A percentile compares a stretch with the other conserved stretches of the same genome.
Evolutionary conservation across 108 stramenopile species (phyloP).

Genomic region (Conticribra guillardii): DNA sequence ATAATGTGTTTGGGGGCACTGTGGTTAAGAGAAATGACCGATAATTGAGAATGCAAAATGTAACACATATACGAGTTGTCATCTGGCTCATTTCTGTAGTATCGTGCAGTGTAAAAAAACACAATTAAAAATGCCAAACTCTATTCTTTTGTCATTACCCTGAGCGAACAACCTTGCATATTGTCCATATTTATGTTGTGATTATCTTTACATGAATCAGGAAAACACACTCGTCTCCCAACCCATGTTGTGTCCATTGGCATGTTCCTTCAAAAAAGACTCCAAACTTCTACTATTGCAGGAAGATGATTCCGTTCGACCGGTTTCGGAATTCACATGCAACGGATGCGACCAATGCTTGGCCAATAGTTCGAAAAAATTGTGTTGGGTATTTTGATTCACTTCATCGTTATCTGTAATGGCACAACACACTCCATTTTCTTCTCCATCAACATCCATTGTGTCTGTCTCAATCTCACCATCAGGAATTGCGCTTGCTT

Average conservation of each 20-base stretch:
- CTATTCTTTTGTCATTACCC: too few species aligned
- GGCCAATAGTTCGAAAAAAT: slow-evolving; percentile 41
- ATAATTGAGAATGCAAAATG: too few species aligned
- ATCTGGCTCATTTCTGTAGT: too few species aligned
- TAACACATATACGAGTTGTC: too few species aligned
- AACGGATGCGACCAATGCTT: slow-evolving; percentile 21
- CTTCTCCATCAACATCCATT: not conserved
- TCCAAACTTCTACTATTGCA: slow-evolving; percentile 13
- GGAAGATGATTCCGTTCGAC: not conserved
- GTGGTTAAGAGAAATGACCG: too few species aligned
- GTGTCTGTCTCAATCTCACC: slow-evolving; percentile 32
- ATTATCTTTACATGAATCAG: too few species aligned
- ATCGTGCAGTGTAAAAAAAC: too few species aligned
- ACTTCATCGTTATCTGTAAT: slow-evolving; percentile 33
- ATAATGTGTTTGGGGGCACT: too few species aligned
- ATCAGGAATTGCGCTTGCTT: slow-evolving; percentile 6
- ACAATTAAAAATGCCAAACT: too few species aligned
- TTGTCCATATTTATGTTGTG: too few species aligned
- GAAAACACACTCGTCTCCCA: slow-evolving; percentile 5
- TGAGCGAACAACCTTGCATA: too few species aligned
- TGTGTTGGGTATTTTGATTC: slow-evolving; percentile 31
- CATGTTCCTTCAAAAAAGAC: slow-evolving; percentile 37
- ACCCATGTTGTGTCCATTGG: slow-evolving; percentile 28
- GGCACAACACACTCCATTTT: not conserved
- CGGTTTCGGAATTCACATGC: not conserved